Base-by-base conservation (phyloP, 169 alveolate species). In the Plasmodium gallinaceum region DNA sequence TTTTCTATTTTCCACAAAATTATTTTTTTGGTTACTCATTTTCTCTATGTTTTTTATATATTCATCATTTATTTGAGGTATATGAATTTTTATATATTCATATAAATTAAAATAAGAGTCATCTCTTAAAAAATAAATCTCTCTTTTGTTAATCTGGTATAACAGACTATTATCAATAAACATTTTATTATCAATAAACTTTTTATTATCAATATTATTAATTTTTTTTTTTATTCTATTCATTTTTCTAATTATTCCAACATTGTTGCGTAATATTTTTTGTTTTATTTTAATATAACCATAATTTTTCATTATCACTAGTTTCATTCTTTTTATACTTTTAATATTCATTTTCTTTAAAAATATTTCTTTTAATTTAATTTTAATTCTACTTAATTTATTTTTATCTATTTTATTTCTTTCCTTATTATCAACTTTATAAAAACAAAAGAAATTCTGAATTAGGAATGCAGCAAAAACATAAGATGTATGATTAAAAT, bases 391-490 rank as follows among this genome's bases (percentile, higher is more conserved):
- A 12, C 20, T 18, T 22, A 58, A 12, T 60, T 60, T 58, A 39
- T 20, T 42, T 58, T 39, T 22, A 22, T 32, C 73, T 24, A 1
- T 74, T n/a, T 74, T 37, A 4, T 26, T 62, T 37, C 52, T 24
- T 0, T 62, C 42, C 18, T n/a, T 8, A 43, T 20, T 16, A 18
- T 22, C 48, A 20, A 72, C n/a, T 26, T 72, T 37, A 62, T 72
- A 72, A 14, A 57, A 22, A 22, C 69, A 39, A 46, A 16, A 74
- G 60, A 74, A 74, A 74, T 74, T 74, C 37, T 20, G 88, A 7
- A 74, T 74, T 14, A 74, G 22, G 16, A 74, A 74, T 10, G 88
- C 73, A 12, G 26, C 60, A 74, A 18, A 74, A 7, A 58, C 4
- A 22, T 42, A 39, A 12, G 88, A 46, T 18, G 60, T 42, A 16